A percentile compares a stretch with the other conserved stretches of the same genome.
Conservation (phyloP, 495 filamentous ascomycete genomes). For the Hypoxylon cercidicola region DNA sequence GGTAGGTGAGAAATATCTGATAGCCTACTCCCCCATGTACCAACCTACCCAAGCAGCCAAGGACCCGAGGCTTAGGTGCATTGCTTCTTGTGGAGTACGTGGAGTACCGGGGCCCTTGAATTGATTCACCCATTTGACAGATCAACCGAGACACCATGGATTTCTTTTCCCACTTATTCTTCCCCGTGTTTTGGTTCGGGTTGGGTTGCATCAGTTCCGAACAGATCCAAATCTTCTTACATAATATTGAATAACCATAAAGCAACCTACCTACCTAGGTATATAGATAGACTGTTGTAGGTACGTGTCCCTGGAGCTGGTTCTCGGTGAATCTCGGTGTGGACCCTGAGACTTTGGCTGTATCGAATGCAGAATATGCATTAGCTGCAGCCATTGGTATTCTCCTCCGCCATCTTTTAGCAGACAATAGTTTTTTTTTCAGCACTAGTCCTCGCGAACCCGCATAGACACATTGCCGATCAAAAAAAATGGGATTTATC, state of each 20-base stretch:
- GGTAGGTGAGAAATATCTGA: too few relatives aligned
- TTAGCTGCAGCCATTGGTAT: constrained; percentile 15
- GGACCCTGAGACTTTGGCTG: constrained; percentile 33
- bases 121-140: too few relatives aligned
- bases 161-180: constrained; percentile 1
- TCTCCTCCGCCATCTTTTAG: constrained; percentile 1
- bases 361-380: constrained; percentile 29
- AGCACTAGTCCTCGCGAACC: constrained; percentile 12
- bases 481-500: too few relatives aligned
- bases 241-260: too few relatives aligned
- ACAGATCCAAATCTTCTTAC: not conserved
- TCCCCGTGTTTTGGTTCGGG: constrained; percentile 11
- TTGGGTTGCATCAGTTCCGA: constrained; percentile 4
- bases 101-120: too few relatives aligned
- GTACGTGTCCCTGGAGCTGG: not conserved
- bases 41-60: too few relatives aligned
- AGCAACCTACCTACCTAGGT: too few relatives aligned
- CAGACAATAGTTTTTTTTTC: constrained; percentile 10
- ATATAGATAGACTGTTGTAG: not conserved
- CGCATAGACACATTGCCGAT: constrained; percentile 15
- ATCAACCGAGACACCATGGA: not conserved
- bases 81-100: too few relatives aligned
- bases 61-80: too few relatives aligned
- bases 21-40: too few relatives aligned
- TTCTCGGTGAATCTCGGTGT: constrained; percentile 17